Base-by-base conservation (phyloP, 768 basidiomycete genomes). In the Russula earlei region DNA sequence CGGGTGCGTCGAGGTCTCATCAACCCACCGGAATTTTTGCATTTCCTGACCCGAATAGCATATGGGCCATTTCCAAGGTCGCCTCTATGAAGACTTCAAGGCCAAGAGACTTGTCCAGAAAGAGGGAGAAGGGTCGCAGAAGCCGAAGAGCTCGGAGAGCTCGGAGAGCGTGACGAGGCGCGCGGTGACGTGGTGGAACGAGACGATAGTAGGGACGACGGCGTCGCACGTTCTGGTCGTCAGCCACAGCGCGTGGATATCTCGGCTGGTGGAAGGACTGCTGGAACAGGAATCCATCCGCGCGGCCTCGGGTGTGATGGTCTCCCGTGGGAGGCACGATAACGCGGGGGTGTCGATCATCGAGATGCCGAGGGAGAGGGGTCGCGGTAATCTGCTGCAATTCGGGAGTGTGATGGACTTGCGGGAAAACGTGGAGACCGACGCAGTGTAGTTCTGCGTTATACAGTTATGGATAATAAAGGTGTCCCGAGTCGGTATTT, bases 211-310 rank as follows among this genome's bases (percentile, higher is more conserved):
- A 24, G 42, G 49, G 19, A 51, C 56, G 9, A 11, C 33, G 24
- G 36, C 58, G 34, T 38, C 46, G 41, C 17, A 12, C 29, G 34
- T 87, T 43, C 73, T 91, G 29, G 76, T 83, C 12, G 77, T 80
- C 56, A 78, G 81, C 40, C 87, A 91, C 54, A 85, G 85, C 2
- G 85, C 78, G 0, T 75, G 78, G 62, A 85, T 89, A 56, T 68
- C 69, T 19, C 70, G 72, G 27, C 71, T 89, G 52, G 70, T 84
- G 55, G 70, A 71, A n/a, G 69, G 65, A 38, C 64, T 87, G 63
- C 60, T 77, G n/a, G 67, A 70, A 20, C 74, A 72, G 42, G 65
- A 74, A 33, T 66, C 71, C 61, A 60, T 77, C 49, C 60, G 53
- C 46, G 72, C 71, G 52, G 73, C 66, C 22, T 64, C 69, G 19